phyloP scores from a whole-genome alignment of 768 basidiomycete genomes.

The Tylopilus intermedius region DNA sequence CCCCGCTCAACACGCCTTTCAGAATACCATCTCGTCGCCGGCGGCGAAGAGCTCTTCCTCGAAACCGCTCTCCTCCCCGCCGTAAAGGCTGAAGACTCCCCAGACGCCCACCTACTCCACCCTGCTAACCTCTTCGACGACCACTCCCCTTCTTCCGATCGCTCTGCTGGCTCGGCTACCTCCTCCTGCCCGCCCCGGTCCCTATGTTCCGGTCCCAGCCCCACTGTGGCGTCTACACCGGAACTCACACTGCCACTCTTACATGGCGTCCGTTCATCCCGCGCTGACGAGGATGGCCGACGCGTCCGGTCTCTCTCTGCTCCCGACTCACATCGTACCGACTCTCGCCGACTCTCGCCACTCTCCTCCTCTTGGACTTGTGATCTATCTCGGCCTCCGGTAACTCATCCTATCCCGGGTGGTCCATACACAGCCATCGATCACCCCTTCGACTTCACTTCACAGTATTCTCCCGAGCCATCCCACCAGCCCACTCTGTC shows the following conservation, averaged over 20 bases:
- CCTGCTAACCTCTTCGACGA: constrained; percentile 33
- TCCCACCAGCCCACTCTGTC: constrained; percentile 20
- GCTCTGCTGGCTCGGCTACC: constrained; percentile 27
- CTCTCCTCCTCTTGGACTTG: constrained; percentile 29
- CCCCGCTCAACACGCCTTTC: constrained; percentile 6
- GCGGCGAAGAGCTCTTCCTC: constrained; percentile 66
- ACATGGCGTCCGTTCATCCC: constrained; percentile 18
- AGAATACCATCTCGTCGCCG: constrained; percentile 79
- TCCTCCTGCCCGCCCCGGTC: constrained; percentile 26
- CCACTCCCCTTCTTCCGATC: constrained; percentile 30
- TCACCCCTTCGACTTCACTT: constrained; percentile 12
- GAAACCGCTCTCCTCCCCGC: constrained; percentile 45
- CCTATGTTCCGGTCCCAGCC: constrained; percentile 21
- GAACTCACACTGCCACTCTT: constrained; percentile 25
- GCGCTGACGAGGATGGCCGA: constrained; percentile 27
- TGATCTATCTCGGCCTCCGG: constrained; percentile 23
- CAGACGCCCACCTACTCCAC: constrained; percentile 39
- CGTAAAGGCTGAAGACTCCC: constrained; percentile 54
- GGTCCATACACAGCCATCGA: constrained; percentile 23
- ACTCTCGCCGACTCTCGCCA: constrained; percentile 31
- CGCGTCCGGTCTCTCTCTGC: constrained; percentile 30
- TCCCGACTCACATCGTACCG: constrained; percentile 26
- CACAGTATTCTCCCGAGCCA: constrained; percentile 24
- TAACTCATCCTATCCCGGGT: constrained; percentile 24
- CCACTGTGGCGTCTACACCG: constrained; percentile 17